These are phyloP conservation scores for Fraxinus platypoda DNA, from an alignment of 305 asterid species.

Conservation along the genomic window DNA sequence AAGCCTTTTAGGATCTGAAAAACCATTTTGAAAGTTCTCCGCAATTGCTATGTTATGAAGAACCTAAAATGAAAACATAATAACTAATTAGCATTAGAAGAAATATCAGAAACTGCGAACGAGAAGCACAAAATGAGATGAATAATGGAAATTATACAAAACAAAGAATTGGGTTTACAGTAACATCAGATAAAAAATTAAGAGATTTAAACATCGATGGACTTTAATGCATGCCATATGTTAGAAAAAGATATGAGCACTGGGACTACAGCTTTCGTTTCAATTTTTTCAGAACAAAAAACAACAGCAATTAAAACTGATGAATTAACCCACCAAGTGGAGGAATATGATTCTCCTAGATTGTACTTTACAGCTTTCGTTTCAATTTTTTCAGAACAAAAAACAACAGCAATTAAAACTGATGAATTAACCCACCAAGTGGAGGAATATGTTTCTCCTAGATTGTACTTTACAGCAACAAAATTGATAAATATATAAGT, in stretches of 20 bases:
- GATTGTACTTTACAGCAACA: neutral
- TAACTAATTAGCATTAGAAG: conserved; percentile 1
- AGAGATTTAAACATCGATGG: neutral
- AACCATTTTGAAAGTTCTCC: conserved; percentile 69
- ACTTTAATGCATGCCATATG: neutral
- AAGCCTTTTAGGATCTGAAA: conserved; percentile 69
- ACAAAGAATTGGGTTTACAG: neutral
- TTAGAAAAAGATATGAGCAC: neutral
- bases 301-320: neutral
- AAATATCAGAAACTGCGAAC: conserved; percentile 13
- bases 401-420: neutral
- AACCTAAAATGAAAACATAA: conserved; percentile 43
- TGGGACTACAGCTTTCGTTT: neutral
- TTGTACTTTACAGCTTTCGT: neutral
- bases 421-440: neutral
- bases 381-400: neutral
- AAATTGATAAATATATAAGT: neutral
- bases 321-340: neutral
- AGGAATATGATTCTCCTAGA: neutral
- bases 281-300: neutral
- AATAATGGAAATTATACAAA: neutral
- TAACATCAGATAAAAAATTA: neutral
- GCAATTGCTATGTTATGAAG: conserved; percentile 67
- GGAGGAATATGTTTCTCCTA: neutral
- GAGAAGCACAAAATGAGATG: neutral